Evolutionary conservation across 2,329 filamentous ascomycete genomes (phyloP).

Genomic region (Trichocomaceae sp.): DNA sequence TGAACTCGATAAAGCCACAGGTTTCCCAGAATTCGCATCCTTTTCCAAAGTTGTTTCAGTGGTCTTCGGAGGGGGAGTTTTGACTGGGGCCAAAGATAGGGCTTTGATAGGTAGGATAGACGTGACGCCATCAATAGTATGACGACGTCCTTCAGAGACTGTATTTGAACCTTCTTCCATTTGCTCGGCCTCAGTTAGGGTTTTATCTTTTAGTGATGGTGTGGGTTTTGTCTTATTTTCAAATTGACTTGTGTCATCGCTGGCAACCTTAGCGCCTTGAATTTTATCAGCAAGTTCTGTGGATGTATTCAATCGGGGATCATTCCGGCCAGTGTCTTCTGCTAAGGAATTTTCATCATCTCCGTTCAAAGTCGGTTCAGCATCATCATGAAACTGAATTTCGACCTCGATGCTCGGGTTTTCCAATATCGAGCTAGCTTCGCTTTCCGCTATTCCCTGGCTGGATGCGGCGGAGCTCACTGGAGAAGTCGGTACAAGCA

Average conservation of each 20-base stretch:
- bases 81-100: conserved; percentile 2
- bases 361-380: background rate
- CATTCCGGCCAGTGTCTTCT: background rate
- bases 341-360: background rate
- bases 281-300: background rate
- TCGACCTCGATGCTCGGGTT: conserved; percentile 1
- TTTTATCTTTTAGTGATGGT: background rate
- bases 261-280: background rate
- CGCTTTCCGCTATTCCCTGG: conserved; percentile 21
- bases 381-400: background rate
- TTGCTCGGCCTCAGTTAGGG: background rate
- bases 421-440: conserved; percentile 9
- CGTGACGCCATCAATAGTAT: conserved; percentile 5
- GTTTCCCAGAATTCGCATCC: background rate
- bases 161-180: background rate
- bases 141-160: background rate
- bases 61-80: background rate
- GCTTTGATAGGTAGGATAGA: background rate
- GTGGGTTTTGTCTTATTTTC: background rate
- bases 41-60: background rate
- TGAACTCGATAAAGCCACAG: background rate
- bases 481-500: conserved; percentile 21
- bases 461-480: conserved; percentile 20
- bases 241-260: background rate
- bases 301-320: background rate